A percentile compares a stretch with the other conserved stretches of the same genome.
phyloP scores from a whole-genome alignment of 805 yeast species.

The Cyberlindnera mycetangii region DNA sequence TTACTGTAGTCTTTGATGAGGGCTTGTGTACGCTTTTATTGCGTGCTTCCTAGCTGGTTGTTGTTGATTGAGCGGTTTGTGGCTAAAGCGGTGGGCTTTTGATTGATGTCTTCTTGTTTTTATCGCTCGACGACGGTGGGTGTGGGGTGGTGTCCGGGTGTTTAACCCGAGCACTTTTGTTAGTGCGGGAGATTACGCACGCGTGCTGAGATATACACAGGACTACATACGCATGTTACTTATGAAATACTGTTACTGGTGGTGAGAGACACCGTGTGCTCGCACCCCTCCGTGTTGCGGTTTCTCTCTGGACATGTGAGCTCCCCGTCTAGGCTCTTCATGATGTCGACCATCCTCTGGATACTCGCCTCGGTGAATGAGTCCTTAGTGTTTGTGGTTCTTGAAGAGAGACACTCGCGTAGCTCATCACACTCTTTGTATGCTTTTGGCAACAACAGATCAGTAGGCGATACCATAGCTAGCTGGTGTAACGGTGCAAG shows the following conservation, averaged over 20 bases:
- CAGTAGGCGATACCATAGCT: constrained; percentile 15
- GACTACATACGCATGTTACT: too few relatives aligned
- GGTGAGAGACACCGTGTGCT: too few relatives aligned
- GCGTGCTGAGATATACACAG: constrained; percentile 5
- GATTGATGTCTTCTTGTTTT: too few relatives aligned
- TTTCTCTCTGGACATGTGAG: not conserved
- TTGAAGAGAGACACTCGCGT: not conserved
- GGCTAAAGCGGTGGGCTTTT: too few relatives aligned
- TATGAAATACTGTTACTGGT: not conserved
- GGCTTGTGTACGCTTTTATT: not conserved
- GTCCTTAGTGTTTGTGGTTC: not conserved
- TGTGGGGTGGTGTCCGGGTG: too few relatives aligned
- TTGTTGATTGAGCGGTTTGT: too few relatives aligned
- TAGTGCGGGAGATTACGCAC: constrained; percentile 12
- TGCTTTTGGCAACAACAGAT: constrained; percentile 9
- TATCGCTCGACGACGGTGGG: constrained; percentile 11
- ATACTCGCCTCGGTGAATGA: not conserved
- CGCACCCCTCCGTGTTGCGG: not conserved
- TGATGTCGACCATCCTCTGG: not conserved
- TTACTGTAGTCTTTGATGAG: not conserved
- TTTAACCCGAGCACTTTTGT: too few relatives aligned
- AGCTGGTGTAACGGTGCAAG: constrained; percentile 18
- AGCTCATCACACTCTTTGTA: constrained; percentile 8
- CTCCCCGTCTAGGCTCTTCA: not conserved
- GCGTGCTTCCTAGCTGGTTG: too few relatives aligned